phyloP scores from a whole-genome alignment of 2,329 filamentous ascomycete species.

The Fusarium tjaetaba region DNA sequence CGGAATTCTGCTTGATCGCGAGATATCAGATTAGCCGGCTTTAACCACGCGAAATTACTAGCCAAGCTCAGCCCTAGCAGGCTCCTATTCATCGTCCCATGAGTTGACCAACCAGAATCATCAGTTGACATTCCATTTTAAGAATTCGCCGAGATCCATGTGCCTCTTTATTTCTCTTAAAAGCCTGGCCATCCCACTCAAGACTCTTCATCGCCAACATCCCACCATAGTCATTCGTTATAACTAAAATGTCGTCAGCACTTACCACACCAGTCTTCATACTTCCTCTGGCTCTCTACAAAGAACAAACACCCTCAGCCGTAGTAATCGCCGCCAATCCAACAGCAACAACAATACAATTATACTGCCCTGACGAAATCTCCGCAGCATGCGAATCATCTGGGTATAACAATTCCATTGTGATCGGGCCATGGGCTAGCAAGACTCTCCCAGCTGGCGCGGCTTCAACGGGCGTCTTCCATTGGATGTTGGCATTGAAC shows the following conservation, averaged over 20 bases:
- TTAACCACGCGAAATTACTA: not conserved
- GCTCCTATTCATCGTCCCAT: no score
- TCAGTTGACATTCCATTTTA: not conserved
- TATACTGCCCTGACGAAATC: not conserved
- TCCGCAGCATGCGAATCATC: not conserved
- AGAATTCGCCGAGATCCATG: not conserved
- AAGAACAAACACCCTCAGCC: not conserved
- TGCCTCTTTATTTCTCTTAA: not conserved
- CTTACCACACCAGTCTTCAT: conserved; percentile 5
- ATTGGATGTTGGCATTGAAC: not conserved
- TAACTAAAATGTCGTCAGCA: not conserved
- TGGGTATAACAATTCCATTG: not conserved
- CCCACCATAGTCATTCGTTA: not conserved
- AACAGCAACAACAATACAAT: not conserved
- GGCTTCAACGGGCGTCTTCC: conserved; percentile 2
- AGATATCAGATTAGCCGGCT: not conserved
- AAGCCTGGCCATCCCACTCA: not conserved
- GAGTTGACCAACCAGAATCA: not conserved
- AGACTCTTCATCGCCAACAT: not conserved
- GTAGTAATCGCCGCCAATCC: not conserved
- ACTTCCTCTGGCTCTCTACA: not conserved
- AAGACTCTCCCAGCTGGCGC: not conserved
- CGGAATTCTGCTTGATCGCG: not conserved
- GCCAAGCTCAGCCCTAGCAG: not conserved
- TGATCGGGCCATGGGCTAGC: conserved; percentile 11